These are phyloP conservation scores for Coriaria nepalensis DNA, from an alignment of 306 rosid genomes.

Conservation along the genomic window DNA sequence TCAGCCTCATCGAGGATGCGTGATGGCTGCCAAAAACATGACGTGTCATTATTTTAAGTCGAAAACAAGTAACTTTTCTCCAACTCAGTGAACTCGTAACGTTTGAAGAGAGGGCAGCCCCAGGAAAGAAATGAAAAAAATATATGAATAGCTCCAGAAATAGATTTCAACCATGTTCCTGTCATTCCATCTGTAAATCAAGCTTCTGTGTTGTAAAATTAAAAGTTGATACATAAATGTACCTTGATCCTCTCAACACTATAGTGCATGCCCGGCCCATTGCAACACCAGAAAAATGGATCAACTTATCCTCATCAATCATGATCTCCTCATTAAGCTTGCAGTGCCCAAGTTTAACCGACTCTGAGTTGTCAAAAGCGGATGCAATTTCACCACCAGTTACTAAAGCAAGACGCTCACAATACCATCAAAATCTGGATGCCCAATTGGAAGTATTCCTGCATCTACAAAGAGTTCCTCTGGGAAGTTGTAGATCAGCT, in stretches of 20 bases:
- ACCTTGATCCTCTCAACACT: slow-evolving; percentile 93
- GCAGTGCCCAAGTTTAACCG: slow-evolving; percentile 90
- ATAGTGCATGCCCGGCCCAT: slow-evolving; percentile 94
- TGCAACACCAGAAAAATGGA: slow-evolving; percentile 92
- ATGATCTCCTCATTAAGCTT: slow-evolving; percentile 87
- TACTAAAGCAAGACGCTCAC: slow-evolving; percentile 82
- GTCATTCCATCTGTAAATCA: no score
- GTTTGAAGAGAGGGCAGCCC: no score
- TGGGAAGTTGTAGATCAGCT: slow-evolving; percentile 89
- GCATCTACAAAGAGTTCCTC: slow-evolving; percentile 97
- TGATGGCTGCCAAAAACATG: slow-evolving; percentile 54
- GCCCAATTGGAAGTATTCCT: slow-evolving; percentile 92
- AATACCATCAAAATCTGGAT: slow-evolving; percentile 96
- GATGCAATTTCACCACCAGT: slow-evolving; percentile 96
- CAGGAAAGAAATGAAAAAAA: neutral
- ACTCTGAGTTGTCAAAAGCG: slow-evolving; percentile 90
- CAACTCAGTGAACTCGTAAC: neutral
- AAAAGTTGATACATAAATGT: slow-evolving; percentile 2
- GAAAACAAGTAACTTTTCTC: no score
- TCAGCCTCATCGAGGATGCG: slow-evolving; percentile 96
- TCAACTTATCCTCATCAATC: slow-evolving; percentile 92
- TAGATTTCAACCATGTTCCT: no score
- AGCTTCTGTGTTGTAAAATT: no score
- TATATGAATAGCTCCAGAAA: neutral
- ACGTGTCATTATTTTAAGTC: no score